Conservation (phyloP, 345 rosid species). For the Eucalyptus urophylla region DNA sequence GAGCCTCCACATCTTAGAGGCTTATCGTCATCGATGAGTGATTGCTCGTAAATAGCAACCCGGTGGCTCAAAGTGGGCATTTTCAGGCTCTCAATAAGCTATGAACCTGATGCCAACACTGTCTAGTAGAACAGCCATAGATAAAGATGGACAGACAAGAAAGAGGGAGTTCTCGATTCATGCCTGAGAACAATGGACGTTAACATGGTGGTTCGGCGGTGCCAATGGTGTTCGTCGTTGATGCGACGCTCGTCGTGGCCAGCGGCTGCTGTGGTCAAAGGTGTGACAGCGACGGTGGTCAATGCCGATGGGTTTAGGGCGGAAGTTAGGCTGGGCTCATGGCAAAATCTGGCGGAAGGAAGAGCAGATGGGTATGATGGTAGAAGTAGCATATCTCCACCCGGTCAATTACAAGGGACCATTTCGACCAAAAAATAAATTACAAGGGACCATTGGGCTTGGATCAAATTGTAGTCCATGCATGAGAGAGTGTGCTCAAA, state of each 20-base stretch:
- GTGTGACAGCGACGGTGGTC: background rate
- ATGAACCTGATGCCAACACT: too few species aligned
- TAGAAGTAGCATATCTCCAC: background rate
- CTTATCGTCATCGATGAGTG: background rate
- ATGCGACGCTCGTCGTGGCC: background rate
- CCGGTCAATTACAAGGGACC: background rate
- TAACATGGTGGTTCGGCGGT: background rate
- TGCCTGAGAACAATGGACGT: background rate
- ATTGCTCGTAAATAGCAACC: background rate
- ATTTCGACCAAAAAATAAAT: too few species aligned
- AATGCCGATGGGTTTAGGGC: background rate
- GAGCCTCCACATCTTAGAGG: background rate
- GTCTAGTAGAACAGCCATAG: too few species aligned
- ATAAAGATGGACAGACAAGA: background rate
- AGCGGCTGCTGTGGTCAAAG: background rate
- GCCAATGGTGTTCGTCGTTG: background rate
- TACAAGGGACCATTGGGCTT: too few species aligned
- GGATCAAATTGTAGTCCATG: too few species aligned
- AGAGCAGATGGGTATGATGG: background rate
- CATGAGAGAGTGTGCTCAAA: too few species aligned
- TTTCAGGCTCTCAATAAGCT: too few species aligned
- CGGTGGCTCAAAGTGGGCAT: background rate
- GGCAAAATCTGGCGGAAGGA: background rate
- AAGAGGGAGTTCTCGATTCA: background rate
- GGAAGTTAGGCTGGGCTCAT: background rate